Conservation (phyloP, 2,329 filamentous ascomycete genomes). For the Allantophomopsis lycopodina region DNA sequence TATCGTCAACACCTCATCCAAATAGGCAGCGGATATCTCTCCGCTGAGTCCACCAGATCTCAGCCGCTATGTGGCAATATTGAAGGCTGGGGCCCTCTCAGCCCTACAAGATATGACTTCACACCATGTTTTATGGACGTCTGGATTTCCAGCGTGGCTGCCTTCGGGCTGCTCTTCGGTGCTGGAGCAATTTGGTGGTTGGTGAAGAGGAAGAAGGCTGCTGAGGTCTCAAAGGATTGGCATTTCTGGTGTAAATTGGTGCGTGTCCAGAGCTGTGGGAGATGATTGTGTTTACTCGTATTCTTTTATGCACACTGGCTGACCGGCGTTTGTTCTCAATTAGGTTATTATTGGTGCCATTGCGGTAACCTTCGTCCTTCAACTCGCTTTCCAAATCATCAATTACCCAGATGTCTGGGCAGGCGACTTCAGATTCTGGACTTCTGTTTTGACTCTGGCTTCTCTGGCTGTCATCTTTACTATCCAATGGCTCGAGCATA, state of each 20-base stretch:
- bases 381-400: conserved; percentile 48
- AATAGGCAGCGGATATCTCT: conserved; percentile 47
- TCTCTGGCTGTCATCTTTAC: conserved; percentile 49
- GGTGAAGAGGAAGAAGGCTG: conserved; percentile 51
- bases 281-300: too few relatives aligned
- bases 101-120: conserved; percentile 78
- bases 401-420: conserved; percentile 44
- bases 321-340: not conserved
- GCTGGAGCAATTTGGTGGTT: conserved; percentile 70
- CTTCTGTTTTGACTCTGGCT: conserved; percentile 43
- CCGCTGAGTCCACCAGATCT: conserved; percentile 17
- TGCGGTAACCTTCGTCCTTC: conserved; percentile 39
- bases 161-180: conserved; percentile 68
- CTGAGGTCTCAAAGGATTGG: conserved; percentile 66
- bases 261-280: conserved; percentile 16
- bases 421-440: conserved; percentile 59
- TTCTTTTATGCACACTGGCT: too few relatives aligned
- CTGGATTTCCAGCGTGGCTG: conserved; percentile 66
- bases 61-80: conserved; percentile 77
- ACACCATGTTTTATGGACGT: conserved; percentile 96
- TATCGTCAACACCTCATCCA: conserved; percentile 28
- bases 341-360: conserved; percentile 45
- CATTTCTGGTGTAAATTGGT: conserved; percentile 92
- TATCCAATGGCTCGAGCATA: conserved; percentile 60
- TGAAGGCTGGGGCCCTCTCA: conserved; percentile 94